Evolutionary conservation across 225 moss, liverwort and hornwort genomes (phyloP).

Genomic region (Rhytidiadelphus loreus): DNA sequence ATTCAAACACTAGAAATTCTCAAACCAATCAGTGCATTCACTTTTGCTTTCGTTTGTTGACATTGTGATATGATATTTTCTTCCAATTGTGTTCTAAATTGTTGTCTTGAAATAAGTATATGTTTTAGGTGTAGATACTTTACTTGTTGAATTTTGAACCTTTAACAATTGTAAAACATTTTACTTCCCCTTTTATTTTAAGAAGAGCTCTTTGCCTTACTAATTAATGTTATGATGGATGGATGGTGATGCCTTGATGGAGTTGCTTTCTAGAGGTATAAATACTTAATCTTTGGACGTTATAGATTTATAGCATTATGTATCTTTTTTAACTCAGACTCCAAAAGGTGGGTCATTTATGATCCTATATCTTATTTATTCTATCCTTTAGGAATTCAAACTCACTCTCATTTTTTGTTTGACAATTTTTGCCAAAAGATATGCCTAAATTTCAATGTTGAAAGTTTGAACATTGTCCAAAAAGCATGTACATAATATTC

Average conservation of each 20-base stretch:
- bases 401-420: background rate
- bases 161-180: background rate
- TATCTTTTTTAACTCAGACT: background rate
- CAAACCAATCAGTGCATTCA: background rate
- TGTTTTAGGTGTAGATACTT: background rate
- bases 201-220: too few relatives aligned
- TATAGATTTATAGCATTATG: background rate
- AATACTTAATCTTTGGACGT: background rate
- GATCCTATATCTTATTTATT: background rate
- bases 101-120: background rate
- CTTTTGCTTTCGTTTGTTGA: background rate
- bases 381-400: background rate
- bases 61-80: background rate
- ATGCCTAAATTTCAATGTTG: background rate
- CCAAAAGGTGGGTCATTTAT: background rate
- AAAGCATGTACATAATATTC: background rate
- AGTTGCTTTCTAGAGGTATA: background rate
- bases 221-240: background rate
- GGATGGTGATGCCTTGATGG: background rate
- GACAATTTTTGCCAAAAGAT: background rate
- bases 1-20: background rate
- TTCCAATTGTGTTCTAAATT: accelerated
- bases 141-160: background rate
- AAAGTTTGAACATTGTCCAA: background rate
- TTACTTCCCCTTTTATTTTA: background rate